Percentiles rank a stretch among this genome's conserved stretches.
Evolutionary conservation across 495 filamentous ascomycete genomes (phyloP).

Genomic region (Cercophora scortea): DNA sequence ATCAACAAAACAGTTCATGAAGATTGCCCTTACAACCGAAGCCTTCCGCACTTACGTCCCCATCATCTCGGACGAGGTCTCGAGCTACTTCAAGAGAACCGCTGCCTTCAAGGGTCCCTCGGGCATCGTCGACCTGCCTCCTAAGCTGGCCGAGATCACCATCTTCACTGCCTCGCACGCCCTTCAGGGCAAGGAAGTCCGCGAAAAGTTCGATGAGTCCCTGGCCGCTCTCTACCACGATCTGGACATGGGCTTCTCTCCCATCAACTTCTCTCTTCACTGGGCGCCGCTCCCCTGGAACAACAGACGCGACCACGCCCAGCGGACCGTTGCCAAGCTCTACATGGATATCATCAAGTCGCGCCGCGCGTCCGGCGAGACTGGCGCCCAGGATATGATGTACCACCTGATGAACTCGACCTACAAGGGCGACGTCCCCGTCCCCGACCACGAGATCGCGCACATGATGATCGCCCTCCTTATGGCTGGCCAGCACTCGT

Average conservation of each 20-base stretch:
- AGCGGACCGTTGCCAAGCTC: slow-evolving; percentile 64
- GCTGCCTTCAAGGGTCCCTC: slow-evolving; percentile 59
- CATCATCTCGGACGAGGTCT: slow-evolving; percentile 69
- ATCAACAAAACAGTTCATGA: slow-evolving; percentile 58
- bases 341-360: slow-evolving; percentile 71
- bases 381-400: slow-evolving; percentile 63
- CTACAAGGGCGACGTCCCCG: slow-evolving; percentile 63
- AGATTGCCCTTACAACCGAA: slow-evolving; percentile 69
- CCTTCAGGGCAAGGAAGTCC: slow-evolving; percentile 74
- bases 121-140: slow-evolving; percentile 56
- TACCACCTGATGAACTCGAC: slow-evolving; percentile 71
- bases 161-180: slow-evolving; percentile 76
- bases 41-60: slow-evolving; percentile 73
- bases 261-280: slow-evolving; percentile 79
- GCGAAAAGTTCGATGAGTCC: slow-evolving; percentile 62
- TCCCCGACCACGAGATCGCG: slow-evolving; percentile 75
- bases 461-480: slow-evolving; percentile 90
- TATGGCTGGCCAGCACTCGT: slow-evolving; percentile 87
- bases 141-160: slow-evolving; percentile 74
- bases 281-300: slow-evolving; percentile 85
- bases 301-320: slow-evolving; percentile 67
- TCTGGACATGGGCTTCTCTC: slow-evolving; percentile 75
- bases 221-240: slow-evolving; percentile 75
- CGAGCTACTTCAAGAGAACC: slow-evolving; percentile 56
- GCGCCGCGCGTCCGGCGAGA: slow-evolving; percentile 45